Evolutionary conservation across 257 asterid species (phyloP), one percentile per base, ranked within the genome.

Genomic region (Cordia subcordata): DNA sequence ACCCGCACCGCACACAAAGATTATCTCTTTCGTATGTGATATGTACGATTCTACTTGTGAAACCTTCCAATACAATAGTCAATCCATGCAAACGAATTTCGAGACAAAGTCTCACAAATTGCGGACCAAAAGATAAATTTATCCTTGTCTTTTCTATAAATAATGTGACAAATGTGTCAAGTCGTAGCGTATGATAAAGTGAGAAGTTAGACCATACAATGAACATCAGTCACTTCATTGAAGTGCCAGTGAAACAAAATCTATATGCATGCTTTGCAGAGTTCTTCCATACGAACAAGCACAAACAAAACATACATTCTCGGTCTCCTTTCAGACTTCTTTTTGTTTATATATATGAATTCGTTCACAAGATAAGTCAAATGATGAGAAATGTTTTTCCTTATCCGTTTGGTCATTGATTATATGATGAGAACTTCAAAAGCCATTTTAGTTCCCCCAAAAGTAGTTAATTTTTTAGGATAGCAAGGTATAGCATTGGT

Each of bases 181-280:
- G 49, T 63, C 63, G 71, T 53, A 54, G 63, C 78, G 17, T 55
- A 60, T 52, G 47, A 59, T 62, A 45, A 68, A 40, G 23, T 27
- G n/a, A 55, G 63, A 32, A 19, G 39, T 58, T 63, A 39, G 44
- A 54, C 62, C 35, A 40, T 33, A 58, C 55, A 46, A 5, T 45
- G 14, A 39, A 49, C 67, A 67, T 75, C 84, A 63, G 75, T 84
- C 88, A 79, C 79, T 81, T 84, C 81, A 64, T 44, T 58, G 73
- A 76, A 61, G 69, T 71, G 62, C 73, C 44, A 42, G 8, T 42
- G n/a, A 10, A 10, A 42, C 14, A 4, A 42, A 42, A 42, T 42
- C 68, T 58, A 57, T 70, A 62, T 58, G 56, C 47, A 17, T 61
- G 51, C 35, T 63, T 27, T 27, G 6, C 35, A 27, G 6, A 16